Base-by-base conservation (phyloP, 176 grass and related monocot genomes). In the Oryza brachyantha region DNA sequence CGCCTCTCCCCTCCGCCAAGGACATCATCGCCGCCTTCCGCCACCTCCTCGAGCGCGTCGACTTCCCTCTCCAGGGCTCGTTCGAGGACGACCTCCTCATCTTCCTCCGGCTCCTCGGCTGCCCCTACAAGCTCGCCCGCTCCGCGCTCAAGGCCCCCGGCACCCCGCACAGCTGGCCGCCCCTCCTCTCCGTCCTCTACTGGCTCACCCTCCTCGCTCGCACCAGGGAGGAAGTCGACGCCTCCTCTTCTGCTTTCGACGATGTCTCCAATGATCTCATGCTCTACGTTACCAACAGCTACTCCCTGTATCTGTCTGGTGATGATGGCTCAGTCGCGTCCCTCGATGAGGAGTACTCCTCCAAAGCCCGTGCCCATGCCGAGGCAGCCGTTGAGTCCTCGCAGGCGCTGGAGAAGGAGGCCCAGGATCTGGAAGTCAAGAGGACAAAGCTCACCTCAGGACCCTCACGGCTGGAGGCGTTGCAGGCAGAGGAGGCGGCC, bases 131-230 rank as follows among this genome's bases (percentile, higher is more conserved):
- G 74, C 78, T 93, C 62, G 87, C 79, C 45, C 76, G 82, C 34
- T 98, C 96, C 36, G 86, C 88, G 2, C 92, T 99, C 46, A 91
- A 93, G 42, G 88, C 86, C 40, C 92, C 96, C 12, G 84, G 92
- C 31, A 93, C 92, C 43, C 96, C 92, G 79, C 96, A 93, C 72
- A 73, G 81, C 8, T 95, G 96, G 96, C 96, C 96, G 6, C 76
- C 80, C 2, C 75, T 93, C 75, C 83, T 95, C n/a, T 83, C 92
- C 41, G 81, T 85, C 65, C 92, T 99, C 13, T 71, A 92, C 46
- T 95, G 96, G 96, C 88, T 99, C 26, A 88, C 90, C 10, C 67
- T 85, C 38, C 78, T 95, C 73, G 86, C 60, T 24, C 32, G 67
- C 25, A 22, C 64, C 34, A 22, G 11, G 5, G 79, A 80, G 34